phyloP scores from a whole-genome alignment of 2,329 filamentous ascomycete species.

The Madurella mycetomatis region DNA sequence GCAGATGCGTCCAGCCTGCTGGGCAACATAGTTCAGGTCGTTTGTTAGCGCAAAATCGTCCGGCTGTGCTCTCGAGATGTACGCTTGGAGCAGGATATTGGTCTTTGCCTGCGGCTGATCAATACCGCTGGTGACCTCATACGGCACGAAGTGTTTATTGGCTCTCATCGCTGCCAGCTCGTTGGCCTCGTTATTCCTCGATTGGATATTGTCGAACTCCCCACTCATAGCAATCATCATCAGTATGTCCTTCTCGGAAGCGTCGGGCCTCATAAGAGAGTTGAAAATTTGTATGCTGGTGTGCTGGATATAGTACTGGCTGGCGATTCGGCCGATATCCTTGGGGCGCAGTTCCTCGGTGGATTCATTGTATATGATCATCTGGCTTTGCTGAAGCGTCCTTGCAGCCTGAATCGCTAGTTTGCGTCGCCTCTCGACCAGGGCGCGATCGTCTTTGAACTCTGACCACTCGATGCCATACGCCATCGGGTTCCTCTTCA shows the following conservation, averaged over 20 bases:
- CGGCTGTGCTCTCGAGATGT: constrained; percentile 80
- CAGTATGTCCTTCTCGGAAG: constrained; percentile 86
- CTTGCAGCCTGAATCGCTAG: constrained; percentile 84
- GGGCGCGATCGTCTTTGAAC: constrained; percentile 77
- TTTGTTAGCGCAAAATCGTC: constrained; percentile 94
- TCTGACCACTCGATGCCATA: constrained; percentile 97
- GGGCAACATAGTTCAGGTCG: constrained; percentile 89
- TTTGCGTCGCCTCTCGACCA: constrained; percentile 80
- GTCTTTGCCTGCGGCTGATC: constrained; percentile 82
- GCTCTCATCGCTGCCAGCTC: constrained; percentile 74
- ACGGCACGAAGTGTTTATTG: constrained; percentile 66
- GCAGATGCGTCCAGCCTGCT: constrained; percentile 92
- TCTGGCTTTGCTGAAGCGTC: constrained; percentile 86
- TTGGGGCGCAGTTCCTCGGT: constrained; percentile 93
- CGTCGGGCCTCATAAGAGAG: constrained; percentile 79
- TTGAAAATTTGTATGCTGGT: constrained; percentile 96
- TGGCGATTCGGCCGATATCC: constrained; percentile 92
- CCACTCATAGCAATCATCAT: constrained; percentile 97
- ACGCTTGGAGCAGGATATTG: constrained; percentile 89
- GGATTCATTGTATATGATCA: constrained; percentile 96
- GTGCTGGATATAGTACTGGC: constrained; percentile 93
- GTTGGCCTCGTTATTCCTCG: constrained; percentile 81
- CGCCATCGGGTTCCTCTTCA: constrained; percentile 83
- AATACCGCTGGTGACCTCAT: constrained; percentile 69
- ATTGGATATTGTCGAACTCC: constrained; percentile 96